Evolutionary conservation across 106 monocot genomes (phyloP).

Genomic region (Ottelia alismoides): DNA sequence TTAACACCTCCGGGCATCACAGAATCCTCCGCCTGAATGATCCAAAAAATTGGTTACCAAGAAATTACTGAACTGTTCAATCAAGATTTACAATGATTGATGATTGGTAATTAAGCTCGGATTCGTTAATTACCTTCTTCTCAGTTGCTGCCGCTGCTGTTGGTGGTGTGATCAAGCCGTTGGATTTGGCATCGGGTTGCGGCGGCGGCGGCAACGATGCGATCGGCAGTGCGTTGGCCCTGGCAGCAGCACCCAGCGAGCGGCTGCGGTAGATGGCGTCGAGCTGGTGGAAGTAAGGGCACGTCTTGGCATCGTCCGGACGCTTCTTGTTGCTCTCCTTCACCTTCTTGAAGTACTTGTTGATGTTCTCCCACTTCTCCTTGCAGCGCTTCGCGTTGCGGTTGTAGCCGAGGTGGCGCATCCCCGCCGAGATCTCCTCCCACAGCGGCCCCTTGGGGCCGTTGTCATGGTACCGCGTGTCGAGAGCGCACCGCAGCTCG

Average conservation of each 20-base stretch:
- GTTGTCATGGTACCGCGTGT: conserved; percentile 16
- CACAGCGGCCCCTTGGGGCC: conserved; percentile 23
- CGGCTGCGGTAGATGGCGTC: conserved; percentile 69
- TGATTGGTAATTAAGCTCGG: too few species aligned
- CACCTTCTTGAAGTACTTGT: conserved; percentile 94
- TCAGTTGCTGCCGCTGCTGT: too few species aligned
- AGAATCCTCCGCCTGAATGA: conserved; percentile 70
- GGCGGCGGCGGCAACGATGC: conserved; percentile 2
- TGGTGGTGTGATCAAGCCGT: too few species aligned
- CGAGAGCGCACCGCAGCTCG: conserved; percentile 15
- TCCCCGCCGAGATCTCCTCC: conserved; percentile 20
- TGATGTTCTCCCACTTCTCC: conserved; percentile 94
- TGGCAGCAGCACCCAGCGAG: too few species aligned
- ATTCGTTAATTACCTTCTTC: too few species aligned
- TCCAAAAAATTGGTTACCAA: conserved; percentile 3
- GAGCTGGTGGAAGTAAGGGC: conserved; percentile 81
- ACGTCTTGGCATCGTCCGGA: conserved; percentile 75
- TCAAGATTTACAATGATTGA: too few species aligned
- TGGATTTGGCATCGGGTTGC: too few species aligned
- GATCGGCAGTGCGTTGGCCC: conserved; percentile 1
- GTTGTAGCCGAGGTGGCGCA: conserved; percentile 40
- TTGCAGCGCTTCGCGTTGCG: conserved; percentile 71
- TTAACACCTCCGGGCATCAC: conserved; percentile 49
- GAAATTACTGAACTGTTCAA: too few species aligned
- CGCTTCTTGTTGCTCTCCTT: conserved; percentile 84